A percentile compares a stretch with the other conserved stretches of the same genome.
Evolutionary conservation across 108 stramenopile species (phyloP).

Genomic region (Nitzschia sp.): DNA sequence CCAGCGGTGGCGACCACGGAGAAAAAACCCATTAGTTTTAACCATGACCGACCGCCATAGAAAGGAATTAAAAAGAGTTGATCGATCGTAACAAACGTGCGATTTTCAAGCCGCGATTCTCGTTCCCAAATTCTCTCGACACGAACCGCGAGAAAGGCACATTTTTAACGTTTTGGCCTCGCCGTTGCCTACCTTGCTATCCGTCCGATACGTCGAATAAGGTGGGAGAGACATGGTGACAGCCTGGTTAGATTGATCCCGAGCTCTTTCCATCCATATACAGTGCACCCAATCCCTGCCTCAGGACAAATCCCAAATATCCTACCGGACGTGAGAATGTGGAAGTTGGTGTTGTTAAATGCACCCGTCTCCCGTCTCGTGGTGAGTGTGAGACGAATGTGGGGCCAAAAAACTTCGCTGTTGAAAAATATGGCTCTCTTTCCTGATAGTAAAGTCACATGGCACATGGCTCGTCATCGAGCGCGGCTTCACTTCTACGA

Average conservation of each 20-base stretch:
- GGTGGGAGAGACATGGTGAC: slow-evolving; percentile 56
- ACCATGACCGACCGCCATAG: too few relatives aligned
- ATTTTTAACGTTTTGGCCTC: too few relatives aligned
- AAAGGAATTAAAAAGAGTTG: too few relatives aligned
- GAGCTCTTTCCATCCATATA: not conserved
- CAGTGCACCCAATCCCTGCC: not conserved
- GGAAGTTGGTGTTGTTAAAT: too few relatives aligned
- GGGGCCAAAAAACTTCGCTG: slow-evolving; percentile 11
- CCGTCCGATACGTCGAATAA: slow-evolving; percentile 61
- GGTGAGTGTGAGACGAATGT: too few relatives aligned
- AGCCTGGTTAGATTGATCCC: not conserved
- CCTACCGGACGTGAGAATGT: too few relatives aligned
- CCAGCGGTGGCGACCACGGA: too few relatives aligned
- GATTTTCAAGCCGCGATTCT: not conserved
- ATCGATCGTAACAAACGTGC: not conserved
- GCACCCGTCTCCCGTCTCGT: too few relatives aligned
- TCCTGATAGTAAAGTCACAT: not conserved
- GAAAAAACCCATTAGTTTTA: too few relatives aligned
- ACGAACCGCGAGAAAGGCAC: too few relatives aligned
- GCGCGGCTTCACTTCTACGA: not conserved
- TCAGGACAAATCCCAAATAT: not conserved
- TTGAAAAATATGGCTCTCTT: slow-evolving; percentile 15
- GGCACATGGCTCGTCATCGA: not conserved
- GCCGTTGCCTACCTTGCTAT: slow-evolving; percentile 44
- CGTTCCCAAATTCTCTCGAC: not conserved